These are phyloP conservation scores for Atalantia buxifolia DNA, from an alignment of 345 rosid species.

Conservation along the genomic window DNA sequence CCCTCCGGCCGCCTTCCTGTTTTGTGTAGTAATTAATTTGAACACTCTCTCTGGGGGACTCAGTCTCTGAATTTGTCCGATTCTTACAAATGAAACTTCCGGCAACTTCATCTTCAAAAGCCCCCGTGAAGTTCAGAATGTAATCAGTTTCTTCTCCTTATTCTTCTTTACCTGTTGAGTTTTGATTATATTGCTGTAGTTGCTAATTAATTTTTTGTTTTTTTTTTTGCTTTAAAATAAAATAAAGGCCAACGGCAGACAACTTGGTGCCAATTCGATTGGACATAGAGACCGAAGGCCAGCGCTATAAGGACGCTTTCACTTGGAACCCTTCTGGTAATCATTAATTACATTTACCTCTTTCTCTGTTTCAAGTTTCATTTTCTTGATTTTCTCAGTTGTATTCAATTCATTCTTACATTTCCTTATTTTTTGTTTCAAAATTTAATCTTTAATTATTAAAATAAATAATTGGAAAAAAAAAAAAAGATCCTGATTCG, in stretches of 20 bases:
- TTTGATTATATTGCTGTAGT: not conserved
- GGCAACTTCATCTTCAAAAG: conserved; percentile 38
- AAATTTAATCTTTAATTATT: not conserved
- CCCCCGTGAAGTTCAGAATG: conserved; percentile 86
- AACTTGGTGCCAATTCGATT: conserved; percentile 88
- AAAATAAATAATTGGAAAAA: not conserved
- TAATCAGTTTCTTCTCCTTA: conserved; percentile 28
- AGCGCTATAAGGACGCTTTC: conserved; percentile 82
- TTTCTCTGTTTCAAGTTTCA: not conserved
- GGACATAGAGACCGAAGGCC: conserved; percentile 90
- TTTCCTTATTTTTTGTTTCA: no score
- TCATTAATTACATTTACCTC: not conserved
- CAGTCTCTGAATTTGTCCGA: not conserved
- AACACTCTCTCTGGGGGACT: not conserved
- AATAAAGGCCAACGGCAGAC: conserved; percentile 71
- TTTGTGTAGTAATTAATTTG: not conserved
- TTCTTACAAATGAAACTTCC: conserved; percentile 39
- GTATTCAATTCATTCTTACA: no score
- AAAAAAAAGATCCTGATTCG: conserved; percentile 68
- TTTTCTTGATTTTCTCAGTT: not conserved
- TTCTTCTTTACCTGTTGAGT: not conserved
- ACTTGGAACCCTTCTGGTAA: conserved; percentile 96
- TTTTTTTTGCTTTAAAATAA: not conserved
- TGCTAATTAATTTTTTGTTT: not conserved
- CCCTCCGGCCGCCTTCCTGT: no score